Base-by-base conservation (phyloP, 148 eudicot species). In the Fagopyrum homotropicum region DNA sequence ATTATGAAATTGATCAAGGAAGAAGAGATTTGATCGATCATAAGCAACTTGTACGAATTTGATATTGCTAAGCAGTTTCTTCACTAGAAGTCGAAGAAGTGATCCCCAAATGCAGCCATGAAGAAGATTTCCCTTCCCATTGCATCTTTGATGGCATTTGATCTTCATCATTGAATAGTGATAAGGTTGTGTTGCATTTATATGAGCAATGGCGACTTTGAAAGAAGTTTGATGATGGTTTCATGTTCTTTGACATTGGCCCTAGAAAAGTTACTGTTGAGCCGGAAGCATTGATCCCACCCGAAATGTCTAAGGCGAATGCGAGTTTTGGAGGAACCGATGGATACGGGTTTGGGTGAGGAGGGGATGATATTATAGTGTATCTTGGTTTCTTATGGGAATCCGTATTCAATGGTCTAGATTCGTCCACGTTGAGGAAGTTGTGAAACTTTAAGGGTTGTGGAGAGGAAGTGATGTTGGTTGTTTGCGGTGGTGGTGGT, bases 71-170 rank as follows among this genome's bases (percentile, higher is more conserved):
- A 6, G 10, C 10, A 10, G 63, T 57, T 57, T 57, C 26, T 19
- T 57, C 63, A 19, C 63, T 57, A 57, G 63, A 17, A 19, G 63
- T 19, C 63, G 63, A 19, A 19, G 61, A 56, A 56, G 63, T n/a
- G 2, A 57, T 8, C 29, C 63, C 63, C 63, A 57, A 57, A 29
- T 57, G 63, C 30, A 57, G 7, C 63, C 63, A 57, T 57, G 63
- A 57, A 57, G 63, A 57, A 19, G 63, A 19, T 57, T 57, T 57
- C 26, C 61, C 61, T 56, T 56, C 22, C 26, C 61, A 1, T 16
- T 56, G 61, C 9, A 56, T 56, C 63, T 57, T 19, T 26, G 22
- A 17, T 57, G 63, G 63, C 30, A 57, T 57, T 57, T 0, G 29
- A 22, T 57, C 63, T 29, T 57, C 63, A 2, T 17, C 63, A 22